Conservation (phyloP, 176 grass and related monocot genomes). For the Hsuehochloa calcarea region DNA sequence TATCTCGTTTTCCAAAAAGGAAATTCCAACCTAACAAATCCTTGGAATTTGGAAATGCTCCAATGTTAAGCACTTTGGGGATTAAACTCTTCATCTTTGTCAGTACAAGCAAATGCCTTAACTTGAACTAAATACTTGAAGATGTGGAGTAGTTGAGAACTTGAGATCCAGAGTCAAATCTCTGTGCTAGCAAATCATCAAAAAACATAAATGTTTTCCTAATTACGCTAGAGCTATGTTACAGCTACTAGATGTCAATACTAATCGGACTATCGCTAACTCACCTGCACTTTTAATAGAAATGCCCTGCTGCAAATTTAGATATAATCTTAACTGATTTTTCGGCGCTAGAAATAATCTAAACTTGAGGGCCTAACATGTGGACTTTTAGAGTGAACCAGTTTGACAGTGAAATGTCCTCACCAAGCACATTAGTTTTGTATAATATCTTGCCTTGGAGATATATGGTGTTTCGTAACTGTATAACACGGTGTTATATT, state of each 20-base stretch:
- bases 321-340: not conserved
- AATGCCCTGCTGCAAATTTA: not conserved
- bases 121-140: not conserved
- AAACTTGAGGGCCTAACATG: not conserved
- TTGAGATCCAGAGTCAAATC: not conserved
- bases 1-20: not conserved
- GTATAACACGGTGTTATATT: not conserved
- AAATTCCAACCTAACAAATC: not conserved
- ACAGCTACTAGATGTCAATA: not conserved
- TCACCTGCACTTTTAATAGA: not conserved
- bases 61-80: not conserved
- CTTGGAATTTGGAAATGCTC: not conserved
- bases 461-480: not conserved
- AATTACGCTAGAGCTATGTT: not conserved
- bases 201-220: not conserved
- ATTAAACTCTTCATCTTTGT: conserved; percentile 1
- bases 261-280: not conserved
- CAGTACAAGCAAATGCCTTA: not conserved
- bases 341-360: not conserved
- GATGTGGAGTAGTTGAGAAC: not conserved
- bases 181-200: not conserved
- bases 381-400: not conserved
- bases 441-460: not conserved
- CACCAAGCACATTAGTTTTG: not conserved
- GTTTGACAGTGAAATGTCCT: not conserved